Conservation (phyloP, 768 basidiomycete species). For the Suillus lakei region DNA sequence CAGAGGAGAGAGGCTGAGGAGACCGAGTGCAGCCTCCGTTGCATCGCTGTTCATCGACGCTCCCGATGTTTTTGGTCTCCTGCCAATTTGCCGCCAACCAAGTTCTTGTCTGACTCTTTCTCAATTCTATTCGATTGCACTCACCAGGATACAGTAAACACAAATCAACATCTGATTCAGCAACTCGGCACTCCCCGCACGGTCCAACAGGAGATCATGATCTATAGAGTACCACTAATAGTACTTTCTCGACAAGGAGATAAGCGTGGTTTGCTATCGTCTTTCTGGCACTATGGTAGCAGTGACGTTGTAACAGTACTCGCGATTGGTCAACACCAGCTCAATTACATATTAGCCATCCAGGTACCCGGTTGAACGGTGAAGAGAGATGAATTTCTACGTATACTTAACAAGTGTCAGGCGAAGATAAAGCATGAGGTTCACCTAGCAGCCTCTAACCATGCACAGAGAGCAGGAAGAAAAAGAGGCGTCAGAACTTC, state of each 20-base stretch:
- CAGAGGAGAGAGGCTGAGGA: constrained; percentile 53
- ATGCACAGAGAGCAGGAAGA: background rate
- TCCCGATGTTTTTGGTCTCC: constrained; percentile 1
- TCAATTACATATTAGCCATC: constrained; percentile 4
- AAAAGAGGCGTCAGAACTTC: background rate
- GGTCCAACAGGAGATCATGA: background rate
- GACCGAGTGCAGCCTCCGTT: constrained; percentile 61
- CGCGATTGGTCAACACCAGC: background rate
- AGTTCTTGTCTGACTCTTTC: constrained; percentile 1
- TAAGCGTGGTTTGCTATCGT: background rate
- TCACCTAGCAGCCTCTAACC: background rate
- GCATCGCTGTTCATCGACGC: constrained; percentile 56
- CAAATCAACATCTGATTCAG: background rate
- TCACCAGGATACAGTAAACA: constrained; percentile 8
- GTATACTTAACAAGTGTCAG: background rate
- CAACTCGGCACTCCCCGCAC: constrained; percentile 6
- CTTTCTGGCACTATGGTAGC: background rate
- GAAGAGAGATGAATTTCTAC: background rate
- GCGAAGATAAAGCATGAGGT: background rate
- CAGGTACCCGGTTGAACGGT: background rate
- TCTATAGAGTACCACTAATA: background rate
- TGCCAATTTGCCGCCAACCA: constrained; percentile 4
- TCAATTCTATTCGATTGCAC: background rate
- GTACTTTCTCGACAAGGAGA: background rate
- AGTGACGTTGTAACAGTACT: background rate